A percentile compares a stretch with the other conserved stretches of the same genome.
phyloP scores from a whole-genome alignment of 1,284 basidiomycete genomes.

The Cryptococcus maquisensis region DNA sequence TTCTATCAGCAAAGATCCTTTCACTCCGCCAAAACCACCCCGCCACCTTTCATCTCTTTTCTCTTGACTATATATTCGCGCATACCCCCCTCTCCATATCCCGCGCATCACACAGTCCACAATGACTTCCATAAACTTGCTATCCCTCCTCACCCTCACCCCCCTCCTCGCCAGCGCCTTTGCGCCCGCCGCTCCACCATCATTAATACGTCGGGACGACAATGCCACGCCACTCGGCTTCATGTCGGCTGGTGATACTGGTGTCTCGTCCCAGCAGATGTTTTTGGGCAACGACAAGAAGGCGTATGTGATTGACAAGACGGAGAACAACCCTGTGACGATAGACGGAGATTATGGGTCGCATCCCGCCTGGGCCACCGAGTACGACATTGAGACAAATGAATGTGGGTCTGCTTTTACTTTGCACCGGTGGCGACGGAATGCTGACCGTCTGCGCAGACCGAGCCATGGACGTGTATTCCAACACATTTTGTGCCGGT shows the following conservation, averaged over 20 bases:
- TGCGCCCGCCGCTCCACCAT: constrained; percentile 9
- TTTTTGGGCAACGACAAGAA: constrained; percentile 52
- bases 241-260: constrained; percentile 38
- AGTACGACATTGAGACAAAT: constrained; percentile 52
- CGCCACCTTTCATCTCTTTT: not conserved
- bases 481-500: constrained; percentile 71
- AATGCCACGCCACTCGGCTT: constrained; percentile 22
- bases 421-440: not conserved
- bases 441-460: constrained; percentile 11
- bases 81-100: not conserved
- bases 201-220: not conserved
- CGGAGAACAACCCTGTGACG: constrained; percentile 56
- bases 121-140: constrained; percentile 8
- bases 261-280: constrained; percentile 50
- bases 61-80: not conserved
- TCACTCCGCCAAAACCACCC: not conserved
- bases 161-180: constrained; percentile 18
- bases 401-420: constrained; percentile 31
- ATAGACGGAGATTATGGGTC: constrained; percentile 50
- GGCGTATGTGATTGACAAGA: constrained; percentile 53
- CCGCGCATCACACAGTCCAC: not conserved
- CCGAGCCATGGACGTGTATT: constrained; percentile 64
- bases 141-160: constrained; percentile 24
- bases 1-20: not conserved
- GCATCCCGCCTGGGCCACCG: constrained; percentile 50